Conservation (phyloP, 2,329 filamentous ascomycete species). For the Curvularia spicifera region DNA sequence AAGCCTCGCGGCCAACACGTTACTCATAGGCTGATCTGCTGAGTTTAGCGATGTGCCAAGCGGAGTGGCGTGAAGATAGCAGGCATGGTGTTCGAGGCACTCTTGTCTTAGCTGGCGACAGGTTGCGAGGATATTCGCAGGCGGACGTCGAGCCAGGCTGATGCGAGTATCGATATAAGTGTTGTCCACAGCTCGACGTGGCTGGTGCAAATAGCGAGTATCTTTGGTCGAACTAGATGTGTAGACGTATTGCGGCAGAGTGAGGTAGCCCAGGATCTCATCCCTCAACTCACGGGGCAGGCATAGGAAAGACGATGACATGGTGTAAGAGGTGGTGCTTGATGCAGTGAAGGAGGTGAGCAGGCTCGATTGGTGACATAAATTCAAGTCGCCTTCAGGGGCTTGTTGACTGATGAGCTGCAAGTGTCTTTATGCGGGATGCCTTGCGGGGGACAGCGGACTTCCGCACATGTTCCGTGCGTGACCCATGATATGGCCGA, state of each 20-base stretch:
- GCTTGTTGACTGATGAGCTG: neutral
- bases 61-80: conserved; percentile 17
- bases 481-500: neutral
- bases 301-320: conserved; percentile 18
- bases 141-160: conserved; percentile 30
- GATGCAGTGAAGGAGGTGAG: no score
- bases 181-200: conserved; percentile 6
- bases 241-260: conserved; percentile 30
- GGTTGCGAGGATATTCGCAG: conserved; percentile 30
- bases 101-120: conserved; percentile 40
- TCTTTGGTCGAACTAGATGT: conserved; percentile 28
- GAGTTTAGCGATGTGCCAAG: neutral
- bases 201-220: conserved; percentile 19
- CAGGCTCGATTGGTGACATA: neutral
- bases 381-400: neutral
- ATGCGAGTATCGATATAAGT: conserved; percentile 39
- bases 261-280: conserved; percentile 31
- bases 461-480: conserved; percentile 8
- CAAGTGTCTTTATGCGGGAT: neutral
- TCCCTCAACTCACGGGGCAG: conserved; percentile 41
- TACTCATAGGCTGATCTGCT: conserved; percentile 12
- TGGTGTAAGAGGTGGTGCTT: neutral
- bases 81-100: conserved; percentile 26
- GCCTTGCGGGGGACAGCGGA: conserved; percentile 8
- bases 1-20: conserved; percentile 18